phyloP scores from a whole-genome alignment of 225 moss, liverwort and hornwort genomes.

The Thuidium tamariscinum region DNA sequence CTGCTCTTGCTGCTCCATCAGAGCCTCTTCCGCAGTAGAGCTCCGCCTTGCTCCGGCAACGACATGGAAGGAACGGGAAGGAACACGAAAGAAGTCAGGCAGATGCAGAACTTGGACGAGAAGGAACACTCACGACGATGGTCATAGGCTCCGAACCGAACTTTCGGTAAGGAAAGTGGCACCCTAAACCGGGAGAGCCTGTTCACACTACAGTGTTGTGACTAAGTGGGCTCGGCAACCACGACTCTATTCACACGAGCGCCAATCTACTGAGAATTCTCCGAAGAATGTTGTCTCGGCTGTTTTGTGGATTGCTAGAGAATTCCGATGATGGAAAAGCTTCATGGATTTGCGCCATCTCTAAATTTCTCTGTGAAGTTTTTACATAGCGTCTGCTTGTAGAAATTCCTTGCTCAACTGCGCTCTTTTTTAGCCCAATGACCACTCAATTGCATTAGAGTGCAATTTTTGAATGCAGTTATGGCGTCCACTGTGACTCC shows the following conservation, averaged over 20 bases:
- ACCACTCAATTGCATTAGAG: background rate
- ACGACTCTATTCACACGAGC: background rate
- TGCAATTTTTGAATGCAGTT: background rate
- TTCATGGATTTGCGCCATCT: background rate
- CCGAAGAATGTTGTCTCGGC: background rate
- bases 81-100: background rate
- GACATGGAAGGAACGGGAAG: background rate
- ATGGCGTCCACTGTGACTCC: background rate
- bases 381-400: background rate
- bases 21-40: background rate
- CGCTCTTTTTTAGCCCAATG: background rate
- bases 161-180: background rate
- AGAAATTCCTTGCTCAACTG: background rate
- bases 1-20: background rate
- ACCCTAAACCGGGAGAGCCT: background rate
- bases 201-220: background rate
- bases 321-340: background rate
- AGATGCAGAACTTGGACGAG: background rate
- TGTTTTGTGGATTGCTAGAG: background rate
- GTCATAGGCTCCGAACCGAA: background rate
- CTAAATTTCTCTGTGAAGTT: background rate
- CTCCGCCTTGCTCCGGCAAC: background rate
- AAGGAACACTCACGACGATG: background rate
- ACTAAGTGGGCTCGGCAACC: too few relatives aligned
- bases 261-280: background rate